phyloP scores from a whole-genome alignment of 208 protist genomes.

The Trypanosoma melophagium region DNA sequence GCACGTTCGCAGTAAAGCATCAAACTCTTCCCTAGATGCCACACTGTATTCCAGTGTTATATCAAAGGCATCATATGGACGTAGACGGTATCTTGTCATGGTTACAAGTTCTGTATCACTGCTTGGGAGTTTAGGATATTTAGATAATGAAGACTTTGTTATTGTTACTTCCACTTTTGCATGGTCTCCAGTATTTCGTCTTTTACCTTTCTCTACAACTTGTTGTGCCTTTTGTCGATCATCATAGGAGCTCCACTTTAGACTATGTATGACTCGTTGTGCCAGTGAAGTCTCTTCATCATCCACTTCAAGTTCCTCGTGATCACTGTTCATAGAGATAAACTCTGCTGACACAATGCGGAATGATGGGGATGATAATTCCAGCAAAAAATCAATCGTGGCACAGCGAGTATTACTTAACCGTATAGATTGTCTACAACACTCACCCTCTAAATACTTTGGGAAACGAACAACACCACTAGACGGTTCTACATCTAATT shows the following conservation, averaged over 20 bases:
- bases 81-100: slow-evolving; percentile 43
- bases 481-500: slow-evolving; percentile 73
- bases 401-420: slow-evolving; percentile 83
- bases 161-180: slow-evolving; percentile 5
- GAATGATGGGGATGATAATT: slow-evolving; percentile 34
- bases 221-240: slow-evolving; percentile 28
- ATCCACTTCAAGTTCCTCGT: slow-evolving; percentile 36
- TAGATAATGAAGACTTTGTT: background rate
- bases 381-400: slow-evolving; percentile 61
- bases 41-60: slow-evolving; percentile 28
- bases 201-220: slow-evolving; percentile 19
- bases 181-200: background rate
- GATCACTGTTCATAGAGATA: slow-evolving; percentile 37
- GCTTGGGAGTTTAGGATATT: background rate
- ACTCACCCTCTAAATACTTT: slow-evolving; percentile 24
- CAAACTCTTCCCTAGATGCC: slow-evolving; percentile 8
- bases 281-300: slow-evolving; percentile 33
- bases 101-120: slow-evolving; percentile 16
- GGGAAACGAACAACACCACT: slow-evolving; percentile 52
- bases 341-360: slow-evolving; percentile 23
- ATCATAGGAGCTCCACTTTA: slow-evolving; percentile 32
- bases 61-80: slow-evolving; percentile 63
- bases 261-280: slow-evolving; percentile 8
- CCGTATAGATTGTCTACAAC: slow-evolving; percentile 60
- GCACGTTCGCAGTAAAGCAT: background rate